phyloP scores from a whole-genome alignment of 176 grass and related monocot genomes.

The Rhipidocladum racemiflorum region DNA sequence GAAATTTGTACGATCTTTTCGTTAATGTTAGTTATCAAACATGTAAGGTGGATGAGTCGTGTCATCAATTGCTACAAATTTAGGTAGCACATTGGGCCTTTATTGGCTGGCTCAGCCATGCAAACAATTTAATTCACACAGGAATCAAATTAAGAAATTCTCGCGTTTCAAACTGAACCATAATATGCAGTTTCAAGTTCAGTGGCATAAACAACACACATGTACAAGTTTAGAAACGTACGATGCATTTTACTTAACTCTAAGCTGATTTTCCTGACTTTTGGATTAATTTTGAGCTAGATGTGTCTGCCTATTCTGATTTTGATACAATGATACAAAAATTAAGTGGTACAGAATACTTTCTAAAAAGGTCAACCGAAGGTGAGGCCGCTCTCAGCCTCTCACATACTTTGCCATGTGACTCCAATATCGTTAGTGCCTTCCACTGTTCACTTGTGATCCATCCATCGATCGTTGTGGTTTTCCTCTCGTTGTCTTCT shows the following conservation, averaged over 20 bases:
- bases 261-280: not conserved
- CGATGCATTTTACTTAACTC: not conserved
- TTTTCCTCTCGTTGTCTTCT: no score
- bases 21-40: not conserved
- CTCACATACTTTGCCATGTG: conserved; percentile 12
- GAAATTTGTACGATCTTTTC: not conserved
- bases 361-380: not conserved
- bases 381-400: not conserved
- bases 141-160: not conserved
- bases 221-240: not conserved
- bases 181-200: not conserved
- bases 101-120: not conserved
- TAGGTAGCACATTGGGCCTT: not conserved
- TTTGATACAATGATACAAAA: not conserved
- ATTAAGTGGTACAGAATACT: not conserved
- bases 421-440: not conserved
- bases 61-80: not conserved
- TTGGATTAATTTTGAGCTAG: not conserved
- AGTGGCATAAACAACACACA: not conserved
- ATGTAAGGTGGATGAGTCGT: not conserved
- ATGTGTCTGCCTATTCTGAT: not conserved
- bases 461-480: not conserved
- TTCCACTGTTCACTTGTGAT: not conserved
- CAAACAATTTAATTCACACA: not conserved
- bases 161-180: not conserved